Conservation (phyloP, 2,329 filamentous ascomycete species). For the Huntiella bhutanensis region DNA sequence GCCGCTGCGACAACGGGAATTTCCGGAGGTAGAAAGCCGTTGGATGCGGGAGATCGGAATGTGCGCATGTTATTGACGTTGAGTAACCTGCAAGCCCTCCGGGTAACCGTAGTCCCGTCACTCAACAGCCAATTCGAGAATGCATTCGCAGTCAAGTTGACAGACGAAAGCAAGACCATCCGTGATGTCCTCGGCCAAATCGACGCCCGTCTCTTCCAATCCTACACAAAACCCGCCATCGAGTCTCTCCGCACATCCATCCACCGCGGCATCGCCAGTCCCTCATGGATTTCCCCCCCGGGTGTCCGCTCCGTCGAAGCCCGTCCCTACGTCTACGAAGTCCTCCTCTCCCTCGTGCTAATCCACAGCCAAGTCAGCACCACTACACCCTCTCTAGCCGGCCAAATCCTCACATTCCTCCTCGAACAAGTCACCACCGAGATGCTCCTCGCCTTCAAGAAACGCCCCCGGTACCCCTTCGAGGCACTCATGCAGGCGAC, state of each 20-base stretch:
- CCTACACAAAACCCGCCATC: constrained; percentile 67
- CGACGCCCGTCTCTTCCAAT: constrained; percentile 75
- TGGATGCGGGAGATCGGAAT: constrained; percentile 49
- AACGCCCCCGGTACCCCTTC: constrained; percentile 49
- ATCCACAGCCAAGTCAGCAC: constrained; percentile 81
- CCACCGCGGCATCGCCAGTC: constrained; percentile 47
- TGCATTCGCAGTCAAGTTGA: constrained; percentile 81
- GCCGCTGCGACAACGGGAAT: background rate
- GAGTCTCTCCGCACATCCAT: constrained; percentile 51
- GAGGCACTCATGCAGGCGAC: constrained; percentile 88
- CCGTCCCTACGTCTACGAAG: constrained; percentile 74
- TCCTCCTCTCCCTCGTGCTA: constrained; percentile 67
- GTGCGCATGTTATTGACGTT: constrained; percentile 86
- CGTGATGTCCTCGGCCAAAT: constrained; percentile 81
- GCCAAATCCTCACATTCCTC: constrained; percentile 67
- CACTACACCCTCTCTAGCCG: constrained; percentile 55
- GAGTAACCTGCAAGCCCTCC: constrained; percentile 73
- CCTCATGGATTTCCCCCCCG: constrained; percentile 49
- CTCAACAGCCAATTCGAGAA: constrained; percentile 89
- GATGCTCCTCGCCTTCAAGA: constrained; percentile 64
- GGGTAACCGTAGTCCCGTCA: constrained; percentile 63
- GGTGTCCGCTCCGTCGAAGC: constrained; percentile 49
- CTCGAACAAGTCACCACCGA: constrained; percentile 64
- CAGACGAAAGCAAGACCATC: constrained; percentile 83
- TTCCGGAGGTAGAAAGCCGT: constrained; percentile 22